Conservation (phyloP, 2,329 filamentous ascomycete genomes). For the Ilyonectria sp. region DNA sequence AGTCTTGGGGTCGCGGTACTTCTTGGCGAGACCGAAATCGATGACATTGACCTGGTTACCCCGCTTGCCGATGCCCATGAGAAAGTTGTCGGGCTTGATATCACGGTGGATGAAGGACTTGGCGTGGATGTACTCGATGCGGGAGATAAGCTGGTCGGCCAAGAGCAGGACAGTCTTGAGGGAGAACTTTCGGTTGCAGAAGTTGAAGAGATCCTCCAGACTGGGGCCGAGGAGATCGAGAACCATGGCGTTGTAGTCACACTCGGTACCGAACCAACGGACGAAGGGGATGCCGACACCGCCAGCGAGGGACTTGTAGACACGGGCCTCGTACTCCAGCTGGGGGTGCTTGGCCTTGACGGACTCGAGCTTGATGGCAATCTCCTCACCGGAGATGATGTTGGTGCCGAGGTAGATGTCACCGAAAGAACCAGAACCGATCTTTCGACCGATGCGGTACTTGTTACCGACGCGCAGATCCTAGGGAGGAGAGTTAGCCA, state of each 20-base stretch:
- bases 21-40: slow-evolving; percentile 99
- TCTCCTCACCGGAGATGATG: slow-evolving; percentile 99
- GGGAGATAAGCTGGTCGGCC: slow-evolving; percentile 97
- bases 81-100: slow-evolving; percentile 99
- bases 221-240: slow-evolving; percentile 95
- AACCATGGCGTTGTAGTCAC: slow-evolving; percentile 99
- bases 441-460: slow-evolving; percentile 99
- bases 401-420: slow-evolving; percentile 99
- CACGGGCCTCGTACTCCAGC: slow-evolving; percentile 97
- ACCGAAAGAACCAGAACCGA: slow-evolving; percentile 96
- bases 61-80: slow-evolving; percentile 99
- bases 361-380: slow-evolving; percentile 99
- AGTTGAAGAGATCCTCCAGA: slow-evolving; percentile 99
- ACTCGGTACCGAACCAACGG: slow-evolving; percentile 99
- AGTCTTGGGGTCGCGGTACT: slow-evolving; percentile 99
- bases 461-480: slow-evolving; percentile 99
- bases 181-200: slow-evolving; percentile 99
- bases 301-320: slow-evolving; percentile 91
- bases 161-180: slow-evolving; percentile 97
- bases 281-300: slow-evolving; percentile 99
- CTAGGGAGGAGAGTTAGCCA: slow-evolving; percentile 62
- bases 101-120: slow-evolving; percentile 99
- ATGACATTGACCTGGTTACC: slow-evolving; percentile 99
- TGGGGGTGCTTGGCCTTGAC: slow-evolving; percentile 99
- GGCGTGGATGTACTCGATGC: slow-evolving; percentile 99